These are phyloP conservation scores for Hondaea fermentalgiana DNA, from an alignment of 108 stramenopile genomes.

Conservation along the genomic window DNA sequence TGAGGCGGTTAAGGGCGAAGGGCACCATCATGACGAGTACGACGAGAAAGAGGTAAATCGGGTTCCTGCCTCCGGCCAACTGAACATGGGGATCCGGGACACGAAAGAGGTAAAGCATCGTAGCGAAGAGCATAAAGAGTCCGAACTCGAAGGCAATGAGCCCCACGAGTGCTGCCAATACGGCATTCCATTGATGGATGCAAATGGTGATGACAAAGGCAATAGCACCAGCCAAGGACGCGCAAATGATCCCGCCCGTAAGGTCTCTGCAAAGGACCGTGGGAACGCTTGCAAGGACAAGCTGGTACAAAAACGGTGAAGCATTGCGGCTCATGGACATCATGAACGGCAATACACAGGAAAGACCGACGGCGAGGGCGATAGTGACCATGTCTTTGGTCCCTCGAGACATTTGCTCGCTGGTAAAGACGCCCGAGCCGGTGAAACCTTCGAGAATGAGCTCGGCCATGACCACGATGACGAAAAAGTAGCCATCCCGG, in stretches of 20 bases:
- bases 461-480: constrained; percentile 16
- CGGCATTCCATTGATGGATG: background rate
- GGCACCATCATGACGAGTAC: background rate
- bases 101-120: background rate
- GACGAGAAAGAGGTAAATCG: background rate
- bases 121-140: background rate
- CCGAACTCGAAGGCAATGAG: background rate
- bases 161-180: background rate
- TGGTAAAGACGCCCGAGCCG: background rate
- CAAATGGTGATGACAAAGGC: background rate
- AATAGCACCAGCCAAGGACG: too few species aligned
- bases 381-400: background rate
- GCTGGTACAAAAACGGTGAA: background rate
- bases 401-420: background rate
- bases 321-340: constrained; percentile 18
- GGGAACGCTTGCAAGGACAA: background rate
- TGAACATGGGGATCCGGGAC: constrained; percentile 7
- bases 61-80: background rate
- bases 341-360: background rate
- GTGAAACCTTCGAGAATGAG: background rate
- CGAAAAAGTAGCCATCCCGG: constrained; percentile 4
- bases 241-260: background rate
- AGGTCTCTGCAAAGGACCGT: constrained; percentile 11
- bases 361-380: background rate
- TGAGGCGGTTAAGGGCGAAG: background rate